Evolutionary conservation across 2,329 filamentous ascomycete genomes (phyloP), one percentile per base, ranked within the genome.

Genomic region (Monilinia fructicola): DNA sequence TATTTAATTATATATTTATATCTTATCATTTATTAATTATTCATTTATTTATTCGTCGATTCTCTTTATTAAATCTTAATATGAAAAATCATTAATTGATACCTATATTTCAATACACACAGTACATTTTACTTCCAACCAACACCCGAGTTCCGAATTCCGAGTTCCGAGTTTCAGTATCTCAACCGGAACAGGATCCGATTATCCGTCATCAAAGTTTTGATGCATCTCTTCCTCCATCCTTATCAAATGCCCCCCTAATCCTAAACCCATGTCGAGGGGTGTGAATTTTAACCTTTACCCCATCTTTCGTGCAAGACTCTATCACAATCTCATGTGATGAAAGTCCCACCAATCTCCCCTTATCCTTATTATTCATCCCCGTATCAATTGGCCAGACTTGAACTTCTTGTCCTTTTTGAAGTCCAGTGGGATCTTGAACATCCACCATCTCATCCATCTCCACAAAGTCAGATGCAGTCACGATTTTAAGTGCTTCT

Each of bases 351-450:
- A 88, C 77, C 68, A 91, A 77, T 53, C 67, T 77, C 0, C 89
- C 89, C 1, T 75, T 73, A 73, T 91, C 88, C 70, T 81, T 83
- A 73, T 87, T 81, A n/a, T 75, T 80, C 63, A 78, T 81, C 7
- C 88, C 88, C 54, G 84, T 83, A 74, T 91, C 88, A 2, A 82
- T 84, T 6, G 88, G 89, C 79, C 82, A 86, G 35, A 90, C 76
- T 74, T 74, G 70, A 3, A 92, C 84, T 54, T 75, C 69, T 40
- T 84, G 79, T 1, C 87, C 88, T 68, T 77, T 79, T 61, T 77
- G 76, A 68, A 91, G 73, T 0, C 81, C 80, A 59, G 83, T 76
- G 3, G 83, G 82, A 74, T 91, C 87, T 5, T 71, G 70, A 16
- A 69, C 74, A 68, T 86, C 83, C 3, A 87, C 79, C 0, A 66